phyloP scores from a whole-genome alignment of 768 basidiomycete species.

The Russula abietina region DNA sequence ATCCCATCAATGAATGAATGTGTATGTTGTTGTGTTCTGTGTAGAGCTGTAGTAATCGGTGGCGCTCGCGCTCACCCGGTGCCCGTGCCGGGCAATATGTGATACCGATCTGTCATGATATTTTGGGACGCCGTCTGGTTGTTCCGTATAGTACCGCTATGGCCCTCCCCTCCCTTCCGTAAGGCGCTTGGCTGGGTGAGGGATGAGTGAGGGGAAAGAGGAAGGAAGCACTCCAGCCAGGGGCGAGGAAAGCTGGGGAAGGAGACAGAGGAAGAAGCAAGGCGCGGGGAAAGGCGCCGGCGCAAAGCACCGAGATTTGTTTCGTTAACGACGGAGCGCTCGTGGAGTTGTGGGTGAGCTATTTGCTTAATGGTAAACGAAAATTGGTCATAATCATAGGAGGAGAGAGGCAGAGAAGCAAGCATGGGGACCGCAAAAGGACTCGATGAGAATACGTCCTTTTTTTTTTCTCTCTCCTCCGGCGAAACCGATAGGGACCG shows the following conservation, averaged over 20 bases:
- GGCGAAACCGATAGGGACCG: constrained; percentile 1
- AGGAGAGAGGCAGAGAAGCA: neutral
- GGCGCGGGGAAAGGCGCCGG: neutral
- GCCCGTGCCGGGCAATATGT: neutral
- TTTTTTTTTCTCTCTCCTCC: neutral
- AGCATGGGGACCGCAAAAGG: neutral
- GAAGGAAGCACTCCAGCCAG: too few relatives aligned
- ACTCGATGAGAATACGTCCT: neutral
- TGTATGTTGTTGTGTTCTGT: neutral
- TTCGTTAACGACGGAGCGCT: constrained; percentile 22
- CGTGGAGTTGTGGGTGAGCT: neutral
- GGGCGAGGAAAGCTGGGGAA: too few relatives aligned
- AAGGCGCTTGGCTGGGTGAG: constrained; percentile 16
- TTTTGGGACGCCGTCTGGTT: constrained; percentile 17
- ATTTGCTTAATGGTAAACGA: constrained; percentile 8
- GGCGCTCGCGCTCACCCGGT: constrained; percentile 14
- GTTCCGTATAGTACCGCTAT: too few relatives aligned
- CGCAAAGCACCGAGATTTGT: constrained; percentile 11
- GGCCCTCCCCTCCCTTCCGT: neutral
- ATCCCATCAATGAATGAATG: neutral
- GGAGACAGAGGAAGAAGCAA: neutral
- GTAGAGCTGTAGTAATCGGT: constrained; percentile 17
- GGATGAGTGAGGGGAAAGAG: neutral
- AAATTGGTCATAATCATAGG: constrained; percentile 11
- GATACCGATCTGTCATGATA: constrained; percentile 13